Evolutionary conservation across 306 rosid genomes (phyloP), one percentile per base, ranked within the genome.

Genomic region (Biancaea sappan): DNA sequence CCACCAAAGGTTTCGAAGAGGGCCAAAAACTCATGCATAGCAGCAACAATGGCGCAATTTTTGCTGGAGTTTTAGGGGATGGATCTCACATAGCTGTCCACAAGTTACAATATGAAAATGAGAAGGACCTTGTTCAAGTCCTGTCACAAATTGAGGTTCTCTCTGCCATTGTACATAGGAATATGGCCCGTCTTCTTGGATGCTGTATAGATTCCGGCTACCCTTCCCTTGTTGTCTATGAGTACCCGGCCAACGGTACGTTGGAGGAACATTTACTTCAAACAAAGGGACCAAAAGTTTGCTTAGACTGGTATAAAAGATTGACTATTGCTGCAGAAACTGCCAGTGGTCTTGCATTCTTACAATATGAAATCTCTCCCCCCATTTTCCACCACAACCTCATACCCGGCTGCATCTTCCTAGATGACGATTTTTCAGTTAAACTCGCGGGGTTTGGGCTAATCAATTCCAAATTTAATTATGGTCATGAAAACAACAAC

Each of bases 301-400:
- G 81, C 68, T 86, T 94, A 26, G 96, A 88, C 50, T 94, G 99
- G 99, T 81, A 75, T 76, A 88, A 46, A 47, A 92, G 99, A 81
- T 71, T 94, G 65, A 84, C 73, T 61, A 88, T 92, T 75, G 97
- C 92, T 56, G 81, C 91, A 8, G 96, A 94, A 79, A 92, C 86
- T 31, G 96, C 96, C 12, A 78, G 78, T 73, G 81, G 82, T 69
- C 83, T 94, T 44, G 86, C 99, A 68, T 87, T 87, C 77, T 82
- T 94, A 40, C 97, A 90, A 41, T 75, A 66, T 57, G 97, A 94
- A 64, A 77, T 79, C 37, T 80, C 86, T 75, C 97, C 95, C 47
- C 96, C 99, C n/a, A 84, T 92, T 76, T 84, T 87, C 77, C 97
- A 94, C 83, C 79, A 84, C 44, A 84, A 90, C 74, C 92, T 94